Base-by-base conservation (phyloP, 2,329 filamentous ascomycete genomes). In the Claviceps sp. region DNA sequence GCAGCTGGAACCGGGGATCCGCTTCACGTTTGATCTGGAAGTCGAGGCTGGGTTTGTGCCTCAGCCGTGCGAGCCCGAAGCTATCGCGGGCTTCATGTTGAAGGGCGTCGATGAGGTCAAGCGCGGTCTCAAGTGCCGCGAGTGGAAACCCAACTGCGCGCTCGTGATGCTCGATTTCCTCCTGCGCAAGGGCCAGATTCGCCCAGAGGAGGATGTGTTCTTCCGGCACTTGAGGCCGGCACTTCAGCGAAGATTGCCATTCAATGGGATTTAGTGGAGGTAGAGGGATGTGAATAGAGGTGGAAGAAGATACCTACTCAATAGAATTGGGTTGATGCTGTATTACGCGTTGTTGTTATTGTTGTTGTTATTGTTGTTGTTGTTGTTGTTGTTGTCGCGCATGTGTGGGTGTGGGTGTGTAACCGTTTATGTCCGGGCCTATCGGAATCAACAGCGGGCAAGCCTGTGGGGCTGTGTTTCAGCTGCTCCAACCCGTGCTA, bases 131-230 rank as follows among this genome's bases (percentile, higher is more conserved):
- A 54, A 56, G 18, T 51, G 51, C 5, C 50, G 55, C 8, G 51
- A 51, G 30, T 70, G 67, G 67, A 70, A 70, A 57, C 66, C 67
- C n/a, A 69, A 68, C 50, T 67, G 65, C 47, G 67, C 61, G n/a
- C 55, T 69, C 5, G 65, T 67, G n/a, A 68, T 68, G 63, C 56
- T 70, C 24, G 65, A 68, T 45, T 70, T 68, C 48, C 52, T 70
- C 41, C 52, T 65, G 13, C 62, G 65, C 18, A 62, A 63, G 51
- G 57, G 60, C 4, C 59, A 62, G 37, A 53, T 67, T 42, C 56
- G 48, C 11, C 56, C 55, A 7, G 54, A 51, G 1, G 59, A 63
- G 4, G 61, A 64, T 40, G 56, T 54, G 22, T 54, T 56, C 5
- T 60, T 59, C 18, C 52, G 51, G 1, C 46, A 55, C 3, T 57